These are phyloP conservation scores for Mortierella hygrophila DNA, from an alignment of 192 early-diverging fungal genomes.

Conservation along the genomic window DNA sequence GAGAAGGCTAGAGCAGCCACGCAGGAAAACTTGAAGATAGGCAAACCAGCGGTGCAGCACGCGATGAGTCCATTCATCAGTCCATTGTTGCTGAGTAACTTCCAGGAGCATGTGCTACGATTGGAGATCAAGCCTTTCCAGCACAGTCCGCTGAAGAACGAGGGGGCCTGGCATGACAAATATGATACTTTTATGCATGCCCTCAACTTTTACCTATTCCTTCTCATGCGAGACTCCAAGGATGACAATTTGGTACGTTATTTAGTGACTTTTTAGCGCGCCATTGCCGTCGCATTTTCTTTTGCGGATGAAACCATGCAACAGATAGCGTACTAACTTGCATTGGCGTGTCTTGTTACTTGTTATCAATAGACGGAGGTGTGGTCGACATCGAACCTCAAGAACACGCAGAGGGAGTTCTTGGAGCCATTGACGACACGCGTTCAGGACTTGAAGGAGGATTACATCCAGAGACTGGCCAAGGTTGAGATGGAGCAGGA, in stretches of 20 bases:
- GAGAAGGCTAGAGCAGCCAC: constrained; percentile 19
- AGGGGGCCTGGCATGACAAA: constrained; percentile 53
- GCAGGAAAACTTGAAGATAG: neutral
- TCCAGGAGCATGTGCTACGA: constrained; percentile 47
- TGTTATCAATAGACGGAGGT: constrained; percentile 41
- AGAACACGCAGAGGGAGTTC: constrained; percentile 36
- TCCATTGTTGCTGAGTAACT: constrained; percentile 53
- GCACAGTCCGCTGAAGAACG: constrained; percentile 28
- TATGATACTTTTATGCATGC: constrained; percentile 61
- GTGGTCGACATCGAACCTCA: constrained; percentile 39
- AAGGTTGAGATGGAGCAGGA: constrained; percentile 19
- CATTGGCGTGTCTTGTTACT: neutral
- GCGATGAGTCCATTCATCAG: constrained; percentile 54
- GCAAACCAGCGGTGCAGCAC: neutral
- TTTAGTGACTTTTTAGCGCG: neutral
- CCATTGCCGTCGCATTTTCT: neutral
- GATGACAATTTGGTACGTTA: constrained; percentile 55
- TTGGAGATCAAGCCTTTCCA: constrained; percentile 35
- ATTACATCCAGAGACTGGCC: constrained; percentile 38
- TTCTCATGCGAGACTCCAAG: constrained; percentile 60
- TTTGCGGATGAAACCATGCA: neutral
- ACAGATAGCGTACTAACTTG: neutral
- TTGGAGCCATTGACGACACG: constrained; percentile 42
- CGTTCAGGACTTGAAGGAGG: constrained; percentile 38
- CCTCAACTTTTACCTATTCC: constrained; percentile 62